Evolutionary conservation across 768 basidiomycete species (phyloP).

Genomic region (Russula olivacea): DNA sequence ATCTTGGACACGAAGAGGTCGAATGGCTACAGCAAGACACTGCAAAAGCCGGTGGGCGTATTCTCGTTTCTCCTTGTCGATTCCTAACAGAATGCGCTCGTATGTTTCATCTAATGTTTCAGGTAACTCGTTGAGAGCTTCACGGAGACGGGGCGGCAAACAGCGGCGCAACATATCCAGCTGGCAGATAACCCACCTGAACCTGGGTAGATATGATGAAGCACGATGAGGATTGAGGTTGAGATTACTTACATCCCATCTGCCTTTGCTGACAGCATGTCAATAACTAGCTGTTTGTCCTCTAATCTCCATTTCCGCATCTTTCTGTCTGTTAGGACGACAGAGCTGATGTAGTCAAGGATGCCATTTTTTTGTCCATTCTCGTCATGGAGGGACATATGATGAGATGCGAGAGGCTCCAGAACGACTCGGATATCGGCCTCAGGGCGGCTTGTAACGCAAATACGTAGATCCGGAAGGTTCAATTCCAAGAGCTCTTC

Average conservation of each 20-base stretch:
- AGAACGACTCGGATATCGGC: not conserved
- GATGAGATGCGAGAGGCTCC: not conserved
- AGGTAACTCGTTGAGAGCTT: not conserved
- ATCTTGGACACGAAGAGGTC: not conserved
- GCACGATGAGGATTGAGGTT: not conserved
- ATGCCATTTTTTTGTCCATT: not conserved
- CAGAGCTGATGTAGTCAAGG: not conserved
- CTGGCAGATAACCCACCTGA: conserved; percentile 1
- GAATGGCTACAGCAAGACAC: not conserved
- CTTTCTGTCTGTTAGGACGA: not conserved
- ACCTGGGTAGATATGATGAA: not conserved
- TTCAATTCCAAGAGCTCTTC: not conserved
- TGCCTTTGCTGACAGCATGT: not conserved
- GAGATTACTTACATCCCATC: not conserved
- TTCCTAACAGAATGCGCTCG: not conserved
- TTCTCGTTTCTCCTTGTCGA: not conserved
- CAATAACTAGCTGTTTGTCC: not conserved
- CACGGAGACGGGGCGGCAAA: not conserved
- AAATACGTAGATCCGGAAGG: not conserved
- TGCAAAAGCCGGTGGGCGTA: not conserved
- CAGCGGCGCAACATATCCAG: conserved; percentile 1
- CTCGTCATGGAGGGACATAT: not conserved
- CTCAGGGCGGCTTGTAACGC: not conserved
- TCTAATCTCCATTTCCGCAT: conserved; percentile 1
- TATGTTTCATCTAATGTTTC: conserved; percentile 9